Evolutionary conservation across 495 filamentous ascomycete genomes (phyloP), one percentile per base, ranked within the genome.

Genomic region (Penicillium macrosclerotiorum): DNA sequence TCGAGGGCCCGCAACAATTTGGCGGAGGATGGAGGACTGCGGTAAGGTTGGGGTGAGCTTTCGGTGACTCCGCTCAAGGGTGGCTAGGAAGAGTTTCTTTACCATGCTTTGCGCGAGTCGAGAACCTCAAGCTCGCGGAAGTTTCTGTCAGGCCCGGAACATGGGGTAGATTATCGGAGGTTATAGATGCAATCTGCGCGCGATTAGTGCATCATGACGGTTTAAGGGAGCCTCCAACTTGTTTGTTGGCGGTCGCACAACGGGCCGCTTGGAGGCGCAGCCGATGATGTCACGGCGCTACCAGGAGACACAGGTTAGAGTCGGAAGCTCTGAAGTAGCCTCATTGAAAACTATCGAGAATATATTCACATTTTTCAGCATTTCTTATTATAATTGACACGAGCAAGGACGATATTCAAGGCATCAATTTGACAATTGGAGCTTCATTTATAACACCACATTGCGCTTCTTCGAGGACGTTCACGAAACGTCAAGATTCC

Each of bases 1-100:
- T 42, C 93, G 80, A 13, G 92, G 92, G 8, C 90, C 86, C 31
- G 89, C 88, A 18, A 88, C 84, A 42, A 88, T 84, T 53, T 83
- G 80, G 49, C 84, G 83, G 45, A 88, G 77, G 25, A 88, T 67
- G 32, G 82, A 85, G 36, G 81, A 68, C 84, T 85, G 48, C 22
- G 43, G 17, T 26, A 24, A 29, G 17, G 42, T 42, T 23, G 3
- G 18, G 23, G 42, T 9, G 41, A 45, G 13, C 17, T 38, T 16
- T 18, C 8, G 1, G 27, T 22, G 12, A 26, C 13, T 41, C 31
- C 36, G 18, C n/a, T n/a, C n/a, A n/a, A n/a, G n/a, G n/a, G n/a
- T n/a, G n/a, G n/a, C n/a, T n/a, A n/a, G n/a, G n/a, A n/a, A n/a
- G n/a, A n/a, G n/a, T n/a, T n/a, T n/a, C n/a, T n/a, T 20, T 30